These are phyloP conservation scores for Cutaneotrichosporon sp. DNA, from an alignment of 1,284 basidiomycete genomes.

Conservation along the genomic window DNA sequence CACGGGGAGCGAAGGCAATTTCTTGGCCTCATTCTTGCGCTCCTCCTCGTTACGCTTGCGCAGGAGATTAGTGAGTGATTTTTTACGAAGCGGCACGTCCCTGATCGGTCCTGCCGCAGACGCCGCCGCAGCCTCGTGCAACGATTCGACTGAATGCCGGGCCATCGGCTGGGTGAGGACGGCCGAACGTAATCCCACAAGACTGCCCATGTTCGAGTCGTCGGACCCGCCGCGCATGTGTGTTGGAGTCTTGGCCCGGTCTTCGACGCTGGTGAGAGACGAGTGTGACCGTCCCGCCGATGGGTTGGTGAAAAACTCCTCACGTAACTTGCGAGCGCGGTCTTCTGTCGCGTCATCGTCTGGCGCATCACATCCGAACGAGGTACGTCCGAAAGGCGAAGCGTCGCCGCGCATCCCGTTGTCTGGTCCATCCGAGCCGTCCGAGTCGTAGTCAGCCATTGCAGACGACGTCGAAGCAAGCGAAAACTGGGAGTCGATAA, in stretches of 20 bases:
- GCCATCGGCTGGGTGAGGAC: conserved; percentile 8
- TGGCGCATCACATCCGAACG: conserved; percentile 10
- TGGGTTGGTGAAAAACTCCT: background rate
- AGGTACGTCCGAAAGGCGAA: conserved; percentile 10
- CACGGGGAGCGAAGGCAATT: background rate
- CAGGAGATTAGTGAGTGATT: conserved; percentile 6
- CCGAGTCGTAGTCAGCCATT: conserved; percentile 6
- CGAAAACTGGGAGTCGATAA: conserved; percentile 7
- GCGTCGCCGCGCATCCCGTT: background rate
- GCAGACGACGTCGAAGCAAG: conserved; percentile 1
- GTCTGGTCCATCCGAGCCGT: background rate
- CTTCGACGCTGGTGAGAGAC: background rate
- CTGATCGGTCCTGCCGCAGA: background rate
- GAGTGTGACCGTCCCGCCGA: background rate
- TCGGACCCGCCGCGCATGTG: background rate
- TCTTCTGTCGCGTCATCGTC: background rate
- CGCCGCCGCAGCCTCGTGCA: background rate
- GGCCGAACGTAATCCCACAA: background rate
- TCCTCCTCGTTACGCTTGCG: conserved; percentile 10
- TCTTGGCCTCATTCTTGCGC: conserved; percentile 1
- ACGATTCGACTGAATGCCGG: conserved; percentile 6
- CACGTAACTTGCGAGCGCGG: conserved; percentile 7
- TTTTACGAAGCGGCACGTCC: background rate
- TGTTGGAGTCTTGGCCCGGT: background rate
- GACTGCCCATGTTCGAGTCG: background rate